Evolutionary conservation across 805 yeast genomes (phyloP), one percentile per base, ranked within the genome.

Genomic region (Cyberlindnera japonica): DNA sequence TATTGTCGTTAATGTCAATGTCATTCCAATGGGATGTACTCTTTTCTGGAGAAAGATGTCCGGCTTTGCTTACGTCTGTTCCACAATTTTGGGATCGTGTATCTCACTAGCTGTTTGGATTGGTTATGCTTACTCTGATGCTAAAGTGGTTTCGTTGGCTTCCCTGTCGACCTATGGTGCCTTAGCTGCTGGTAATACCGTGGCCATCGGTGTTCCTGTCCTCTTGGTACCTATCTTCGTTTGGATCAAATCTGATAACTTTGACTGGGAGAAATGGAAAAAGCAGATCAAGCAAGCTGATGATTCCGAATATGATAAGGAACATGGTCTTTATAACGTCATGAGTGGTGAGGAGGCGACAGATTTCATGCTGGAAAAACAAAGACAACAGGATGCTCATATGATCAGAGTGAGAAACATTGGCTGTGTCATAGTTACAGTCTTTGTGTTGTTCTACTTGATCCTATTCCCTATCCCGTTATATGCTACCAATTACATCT

Each of bases 241-340:
- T 15, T 15, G 6, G 17, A 27, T 27, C 30, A 27, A 27, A 13
- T 27, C 30, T 14, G 30, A 27, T 18, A 15, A 27, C 30, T 27
- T 27, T 27, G 30, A 27, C 18, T 27, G 30, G 30, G 18, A 27
- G 9, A 27, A 27, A 18, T 27, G 30, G 30, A 27, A 27, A 27
- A 6, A n/a, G 30, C 19, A 27, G 13, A 27, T 27, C 30, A n/a
- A 27, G 18, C 30, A 27, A 13, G 13, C 16, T 27, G 30, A 27
- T 12, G 30, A 27, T 13, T 27, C 30, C 16, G 30, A 27, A 13
- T 27, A 15, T 15, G 30, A 27, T 13, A 27, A 27, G 30, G 30
- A 27, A 13, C 30, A 27, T 15, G 30, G 30, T 6, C 18, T 27
- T 6, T 15, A 17, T 9, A 27, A 27, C 18, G 18, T 27, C 18